phyloP scores from a whole-genome alignment of 345 rosid species.

The Kandelia obovata region DNA sequence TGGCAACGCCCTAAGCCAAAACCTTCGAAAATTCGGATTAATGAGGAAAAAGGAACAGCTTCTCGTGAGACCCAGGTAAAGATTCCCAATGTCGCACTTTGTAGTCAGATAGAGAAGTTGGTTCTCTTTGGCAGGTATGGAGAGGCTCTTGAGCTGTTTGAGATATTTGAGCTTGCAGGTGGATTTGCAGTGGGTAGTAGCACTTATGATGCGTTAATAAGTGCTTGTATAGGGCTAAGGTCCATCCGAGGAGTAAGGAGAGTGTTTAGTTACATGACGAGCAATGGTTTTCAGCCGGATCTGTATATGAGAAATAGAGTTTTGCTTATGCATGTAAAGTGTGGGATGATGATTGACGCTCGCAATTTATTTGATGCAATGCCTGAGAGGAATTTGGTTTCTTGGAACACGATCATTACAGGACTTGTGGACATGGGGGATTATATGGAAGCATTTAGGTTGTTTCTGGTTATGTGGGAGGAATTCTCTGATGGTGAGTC shows the following conservation, averaged over 20 bases:
- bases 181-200: conserved; percentile 41
- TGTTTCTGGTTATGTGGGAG: conserved; percentile 73
- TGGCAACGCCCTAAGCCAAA: conserved; percentile 54
- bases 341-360: conserved; percentile 74
- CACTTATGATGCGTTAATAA: conserved; percentile 71
- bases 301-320: conserved; percentile 64
- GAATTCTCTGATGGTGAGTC: conserved; percentile 60
- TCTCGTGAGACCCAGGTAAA: conserved; percentile 28
- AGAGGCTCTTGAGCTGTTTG: conserved; percentile 86
- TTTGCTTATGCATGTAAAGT: conserved; percentile 63
- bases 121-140: conserved; percentile 47
- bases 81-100: conserved; percentile 44
- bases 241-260: conserved; percentile 69
- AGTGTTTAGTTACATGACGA: conserved; percentile 49
- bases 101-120: conserved; percentile 76
- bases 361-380: conserved; percentile 67
- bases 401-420: conserved; percentile 58
- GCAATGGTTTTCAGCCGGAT: conserved; percentile 52
- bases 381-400: conserved; percentile 59
- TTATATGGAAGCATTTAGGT: conserved; percentile 53
- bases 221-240: conserved; percentile 69
- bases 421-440: conserved; percentile 64
- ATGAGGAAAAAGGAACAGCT: conserved; percentile 19
- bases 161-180: conserved; percentile 59
- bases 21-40: conserved; percentile 26